These are phyloP conservation scores for Pezicula neosporulosa DNA, from an alignment of 2,329 filamentous ascomycete species.

Conservation along the genomic window DNA sequence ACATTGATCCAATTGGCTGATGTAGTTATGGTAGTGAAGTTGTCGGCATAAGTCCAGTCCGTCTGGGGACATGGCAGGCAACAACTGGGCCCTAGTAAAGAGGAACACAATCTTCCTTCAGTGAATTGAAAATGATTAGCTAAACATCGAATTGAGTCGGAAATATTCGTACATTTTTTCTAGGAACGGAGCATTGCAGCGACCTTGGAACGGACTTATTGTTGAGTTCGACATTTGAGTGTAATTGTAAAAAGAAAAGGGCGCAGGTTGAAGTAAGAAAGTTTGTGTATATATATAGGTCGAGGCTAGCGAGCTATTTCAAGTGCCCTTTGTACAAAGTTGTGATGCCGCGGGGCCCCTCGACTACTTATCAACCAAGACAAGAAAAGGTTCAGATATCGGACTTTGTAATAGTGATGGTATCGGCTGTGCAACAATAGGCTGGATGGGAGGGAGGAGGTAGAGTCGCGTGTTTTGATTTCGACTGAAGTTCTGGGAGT, in stretches of 20 bases:
- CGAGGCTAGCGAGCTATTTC: background rate
- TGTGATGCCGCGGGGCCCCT: too few relatives aligned
- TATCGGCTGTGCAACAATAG: background rate
- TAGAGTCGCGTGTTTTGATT: background rate
- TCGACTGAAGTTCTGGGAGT: background rate
- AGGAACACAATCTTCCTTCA: slow-evolving; percentile 54
- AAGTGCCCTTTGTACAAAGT: too few relatives aligned
- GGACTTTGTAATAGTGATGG: too few relatives aligned
- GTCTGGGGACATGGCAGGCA: slow-evolving; percentile 89
- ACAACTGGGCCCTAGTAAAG: slow-evolving; percentile 55
- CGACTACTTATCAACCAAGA: too few relatives aligned
- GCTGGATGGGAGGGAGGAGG: background rate
- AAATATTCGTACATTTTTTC: slow-evolving; percentile 47
- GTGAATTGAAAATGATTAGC: slow-evolving; percentile 28
- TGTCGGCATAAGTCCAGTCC: slow-evolving; percentile 67
- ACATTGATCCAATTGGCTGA: slow-evolving; percentile 84
- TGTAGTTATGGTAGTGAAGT: slow-evolving; percentile 54
- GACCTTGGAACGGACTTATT: slow-evolving; percentile 30
- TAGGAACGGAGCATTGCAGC: slow-evolving; percentile 68
- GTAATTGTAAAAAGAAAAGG: slow-evolving; percentile 1
- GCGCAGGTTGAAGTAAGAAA: background rate
- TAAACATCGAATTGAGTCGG: background rate
- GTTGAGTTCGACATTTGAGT: slow-evolving; percentile 13
- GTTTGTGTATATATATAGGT: background rate
- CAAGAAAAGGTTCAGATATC: too few relatives aligned